Percentiles rank a stretch among this genome's conserved stretches.
phyloP scores from a whole-genome alignment of 2,329 filamentous ascomycete species.

The Trichoderma sp. region DNA sequence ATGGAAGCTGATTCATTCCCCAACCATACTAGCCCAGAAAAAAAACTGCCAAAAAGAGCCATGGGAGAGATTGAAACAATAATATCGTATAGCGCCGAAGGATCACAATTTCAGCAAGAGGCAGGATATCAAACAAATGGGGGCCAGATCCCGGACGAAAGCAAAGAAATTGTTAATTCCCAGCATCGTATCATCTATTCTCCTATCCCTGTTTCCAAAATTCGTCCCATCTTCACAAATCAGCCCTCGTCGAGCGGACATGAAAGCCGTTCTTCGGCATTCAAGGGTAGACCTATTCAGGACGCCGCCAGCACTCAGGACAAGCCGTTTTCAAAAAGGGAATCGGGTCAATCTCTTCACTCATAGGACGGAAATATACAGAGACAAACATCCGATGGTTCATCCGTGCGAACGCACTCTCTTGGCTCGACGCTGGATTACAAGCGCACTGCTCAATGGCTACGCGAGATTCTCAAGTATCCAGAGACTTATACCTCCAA shows the following conservation, averaged over 20 bases:
- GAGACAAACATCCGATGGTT: constrained; percentile 7
- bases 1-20: neutral
- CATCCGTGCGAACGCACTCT: constrained; percentile 26
- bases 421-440: constrained; percentile 33
- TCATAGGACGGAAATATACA: neutral
- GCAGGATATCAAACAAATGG: neutral
- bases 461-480: constrained; percentile 31
- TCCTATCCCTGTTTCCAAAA: constrained; percentile 22
- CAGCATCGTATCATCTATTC: constrained; percentile 18
- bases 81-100: neutral
- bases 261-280: constrained; percentile 7
- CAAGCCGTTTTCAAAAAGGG: constrained; percentile 2
- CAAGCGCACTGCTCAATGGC: constrained; percentile 34
- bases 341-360: constrained; percentile 13
- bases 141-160: neutral
- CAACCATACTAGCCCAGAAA: neutral
- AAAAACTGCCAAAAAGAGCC: neutral
- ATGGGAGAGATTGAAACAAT: neutral
- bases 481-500: constrained; percentile 27
- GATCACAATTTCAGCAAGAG: neutral
- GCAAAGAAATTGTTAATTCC: neutral
- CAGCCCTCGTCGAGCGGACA: neutral
- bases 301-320: neutral
- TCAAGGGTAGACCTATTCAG: constrained; percentile 17
- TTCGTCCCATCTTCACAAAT: constrained; percentile 20